Evolutionary conservation across 2,329 filamentous ascomycete genomes (phyloP).

Genomic region (Aspergillus novoparasiticus): DNA sequence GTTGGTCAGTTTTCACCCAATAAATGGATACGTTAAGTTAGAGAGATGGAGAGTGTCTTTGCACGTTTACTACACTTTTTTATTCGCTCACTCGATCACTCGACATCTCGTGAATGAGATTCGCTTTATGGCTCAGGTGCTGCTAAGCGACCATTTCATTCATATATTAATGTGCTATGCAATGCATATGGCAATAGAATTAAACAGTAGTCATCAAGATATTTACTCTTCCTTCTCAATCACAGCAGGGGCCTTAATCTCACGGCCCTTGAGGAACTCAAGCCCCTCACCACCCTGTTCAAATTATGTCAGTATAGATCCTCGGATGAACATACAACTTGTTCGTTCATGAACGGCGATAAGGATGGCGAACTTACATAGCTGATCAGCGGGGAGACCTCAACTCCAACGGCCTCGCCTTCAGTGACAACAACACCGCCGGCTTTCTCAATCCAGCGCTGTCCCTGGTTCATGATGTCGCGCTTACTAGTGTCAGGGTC

Average conservation of each 20-base stretch:
- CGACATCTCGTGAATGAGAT: not conserved
- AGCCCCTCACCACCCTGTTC: conserved; percentile 63
- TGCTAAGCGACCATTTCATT: conserved; percentile 1
- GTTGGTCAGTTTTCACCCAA: not conserved
- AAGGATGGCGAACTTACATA: conserved; percentile 69
- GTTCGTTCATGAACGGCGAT: not conserved
- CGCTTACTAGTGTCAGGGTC: conserved; percentile 89
- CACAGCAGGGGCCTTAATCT: conserved; percentile 65
- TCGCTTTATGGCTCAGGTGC: not conserved
- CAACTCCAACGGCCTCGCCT: conserved; percentile 66
- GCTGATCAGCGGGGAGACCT: conserved; percentile 90
- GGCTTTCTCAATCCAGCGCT: conserved; percentile 78
- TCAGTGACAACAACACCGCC: conserved; percentile 75
- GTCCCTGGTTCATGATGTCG: conserved; percentile 88
- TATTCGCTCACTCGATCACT: not conserved
- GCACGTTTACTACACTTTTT: not conserved
- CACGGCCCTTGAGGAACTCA: conserved; percentile 60
- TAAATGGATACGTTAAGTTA: not conserved
- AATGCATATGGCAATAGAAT: not conserved
- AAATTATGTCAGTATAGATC: conserved; percentile 18
- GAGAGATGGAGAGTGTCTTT: not conserved
- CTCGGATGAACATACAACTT: not conserved
- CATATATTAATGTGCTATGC: conserved; percentile 5
- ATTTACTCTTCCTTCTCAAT: conserved; percentile 60
- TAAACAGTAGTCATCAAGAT: not conserved